Conservation (phyloP, 441 rosid species). For the Adansonia grandidieri region DNA sequence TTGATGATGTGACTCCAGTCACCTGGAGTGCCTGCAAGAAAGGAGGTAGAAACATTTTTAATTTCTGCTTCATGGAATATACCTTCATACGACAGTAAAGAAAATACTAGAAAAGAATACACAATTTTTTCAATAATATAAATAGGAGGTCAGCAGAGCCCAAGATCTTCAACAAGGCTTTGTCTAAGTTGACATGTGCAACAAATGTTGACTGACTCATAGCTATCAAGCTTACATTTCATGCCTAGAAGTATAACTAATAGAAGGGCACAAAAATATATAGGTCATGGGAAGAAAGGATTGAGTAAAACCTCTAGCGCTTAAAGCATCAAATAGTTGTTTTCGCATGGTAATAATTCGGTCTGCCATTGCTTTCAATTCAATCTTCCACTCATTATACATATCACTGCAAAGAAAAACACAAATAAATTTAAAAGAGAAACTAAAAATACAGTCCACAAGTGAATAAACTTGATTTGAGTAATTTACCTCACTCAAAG, state of each 20-base stretch:
- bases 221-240: conserved; percentile 6
- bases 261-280: background rate
- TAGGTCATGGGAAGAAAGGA: background rate
- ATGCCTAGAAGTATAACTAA: background rate
- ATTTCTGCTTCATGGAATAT: background rate
- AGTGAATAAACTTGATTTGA: background rate
- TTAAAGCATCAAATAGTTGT: conserved; percentile 55
- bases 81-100: conserved; percentile 6
- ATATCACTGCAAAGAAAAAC: conserved; percentile 43
- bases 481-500: background rate
- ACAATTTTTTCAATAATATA: background rate
- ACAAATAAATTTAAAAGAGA: conserved; percentile 15
- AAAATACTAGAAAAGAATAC: background rate
- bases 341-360: conserved; percentile 69
- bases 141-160: background rate
- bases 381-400: conserved; percentile 65
- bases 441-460: background rate
- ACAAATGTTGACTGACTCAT: background rate
- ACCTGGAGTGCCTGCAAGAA: conserved; percentile 68
- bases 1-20: conserved; percentile 84
- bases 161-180: background rate
- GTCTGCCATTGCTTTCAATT: conserved; percentile 74
- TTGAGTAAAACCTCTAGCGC: conserved; percentile 46
- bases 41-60: conserved; percentile 3
- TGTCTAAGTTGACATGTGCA: background rate